Evolutionary conservation across 768 basidiomycete species (phyloP).

Genomic region (Kwoniella dejecticola): DNA sequence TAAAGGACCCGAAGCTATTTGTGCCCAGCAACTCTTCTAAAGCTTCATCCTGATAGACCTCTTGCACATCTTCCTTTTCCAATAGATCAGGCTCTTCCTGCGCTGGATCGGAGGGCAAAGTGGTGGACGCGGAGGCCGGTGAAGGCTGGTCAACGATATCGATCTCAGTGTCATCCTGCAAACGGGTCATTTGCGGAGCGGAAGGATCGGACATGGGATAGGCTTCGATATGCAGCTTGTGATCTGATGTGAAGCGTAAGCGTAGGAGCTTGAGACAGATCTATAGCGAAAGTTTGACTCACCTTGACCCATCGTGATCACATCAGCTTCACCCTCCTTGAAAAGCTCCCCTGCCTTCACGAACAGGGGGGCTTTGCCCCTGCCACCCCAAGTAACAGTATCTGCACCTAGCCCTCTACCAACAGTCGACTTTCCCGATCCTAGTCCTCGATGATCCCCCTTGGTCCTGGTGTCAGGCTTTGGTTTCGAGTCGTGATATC

Average conservation of each 20-base stretch:
- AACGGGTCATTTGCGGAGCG: conserved; percentile 38
- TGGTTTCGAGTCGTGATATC: conserved; percentile 20
- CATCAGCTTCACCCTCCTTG: conserved; percentile 50
- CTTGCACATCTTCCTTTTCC: neutral
- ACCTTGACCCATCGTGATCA: conserved; percentile 36
- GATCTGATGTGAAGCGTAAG: conserved; percentile 14
- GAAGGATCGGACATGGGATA: conserved; percentile 37
- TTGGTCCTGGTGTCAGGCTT: conserved; percentile 7
- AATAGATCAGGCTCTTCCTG: neutral
- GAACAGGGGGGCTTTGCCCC: conserved; percentile 43
- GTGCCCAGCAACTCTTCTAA: conserved; percentile 6
- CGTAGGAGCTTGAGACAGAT: too few relatives aligned
- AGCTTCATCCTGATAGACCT: conserved; percentile 2
- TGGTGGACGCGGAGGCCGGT: neutral
- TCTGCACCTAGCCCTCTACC: conserved; percentile 30
- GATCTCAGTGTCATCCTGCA: conserved; percentile 32
- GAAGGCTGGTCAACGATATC: conserved; percentile 24
- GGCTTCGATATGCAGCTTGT: conserved; percentile 31
- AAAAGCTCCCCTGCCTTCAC: conserved; percentile 54
- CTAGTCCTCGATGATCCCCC: conserved; percentile 23
- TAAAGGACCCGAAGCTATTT: neutral
- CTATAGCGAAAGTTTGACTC: too few relatives aligned
- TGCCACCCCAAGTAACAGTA: conserved; percentile 40
- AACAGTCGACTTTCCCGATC: conserved; percentile 21
- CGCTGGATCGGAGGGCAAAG: neutral